Conservation (phyloP, 768 basidiomycete genomes). For the Mycena kentingensis region DNA sequence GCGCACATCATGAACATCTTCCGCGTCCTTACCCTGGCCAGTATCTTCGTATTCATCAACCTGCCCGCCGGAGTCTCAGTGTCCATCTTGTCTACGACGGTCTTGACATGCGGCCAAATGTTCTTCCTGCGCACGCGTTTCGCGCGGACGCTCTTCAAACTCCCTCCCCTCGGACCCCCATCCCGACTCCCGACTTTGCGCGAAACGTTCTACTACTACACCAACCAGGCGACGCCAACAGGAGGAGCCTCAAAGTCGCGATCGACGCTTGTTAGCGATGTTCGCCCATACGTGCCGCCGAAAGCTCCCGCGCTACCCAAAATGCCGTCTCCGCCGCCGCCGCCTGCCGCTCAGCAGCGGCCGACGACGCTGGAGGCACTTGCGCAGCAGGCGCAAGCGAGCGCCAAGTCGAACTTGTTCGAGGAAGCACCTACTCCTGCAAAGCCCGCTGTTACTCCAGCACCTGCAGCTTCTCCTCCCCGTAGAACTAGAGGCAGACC, state of each 20-base stretch:
- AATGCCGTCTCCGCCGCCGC: background rate
- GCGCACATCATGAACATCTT: conserved; percentile 71
- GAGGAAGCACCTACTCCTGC: background rate
- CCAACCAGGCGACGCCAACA: background rate
- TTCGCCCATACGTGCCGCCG: conserved; percentile 6
- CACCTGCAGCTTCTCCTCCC: too few species aligned
- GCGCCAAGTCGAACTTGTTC: background rate
- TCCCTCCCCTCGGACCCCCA: conserved; percentile 37
- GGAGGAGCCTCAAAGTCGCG: background rate
- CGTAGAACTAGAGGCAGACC: too few species aligned
- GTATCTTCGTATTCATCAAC: conserved; percentile 46
- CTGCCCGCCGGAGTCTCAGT: conserved; percentile 63
- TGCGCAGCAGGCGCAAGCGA: conserved; percentile 8
- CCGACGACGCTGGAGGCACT: background rate
- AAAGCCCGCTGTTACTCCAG: too few species aligned
- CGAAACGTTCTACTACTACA: conserved; percentile 5
- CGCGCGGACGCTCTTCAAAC: conserved; percentile 41
- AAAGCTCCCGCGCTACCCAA: background rate
- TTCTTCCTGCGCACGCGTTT: conserved; percentile 44
- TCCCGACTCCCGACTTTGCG: conserved; percentile 35
- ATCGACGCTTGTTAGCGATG: background rate
- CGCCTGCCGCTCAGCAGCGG: too few species aligned
- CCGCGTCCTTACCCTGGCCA: conserved; percentile 55
- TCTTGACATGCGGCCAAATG: conserved; percentile 53
- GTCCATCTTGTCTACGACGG: conserved; percentile 42